These are phyloP conservation scores for Coniochaeta ligniaria DNA, from an alignment of 2,329 filamentous ascomycete species.

Conservation along the genomic window DNA sequence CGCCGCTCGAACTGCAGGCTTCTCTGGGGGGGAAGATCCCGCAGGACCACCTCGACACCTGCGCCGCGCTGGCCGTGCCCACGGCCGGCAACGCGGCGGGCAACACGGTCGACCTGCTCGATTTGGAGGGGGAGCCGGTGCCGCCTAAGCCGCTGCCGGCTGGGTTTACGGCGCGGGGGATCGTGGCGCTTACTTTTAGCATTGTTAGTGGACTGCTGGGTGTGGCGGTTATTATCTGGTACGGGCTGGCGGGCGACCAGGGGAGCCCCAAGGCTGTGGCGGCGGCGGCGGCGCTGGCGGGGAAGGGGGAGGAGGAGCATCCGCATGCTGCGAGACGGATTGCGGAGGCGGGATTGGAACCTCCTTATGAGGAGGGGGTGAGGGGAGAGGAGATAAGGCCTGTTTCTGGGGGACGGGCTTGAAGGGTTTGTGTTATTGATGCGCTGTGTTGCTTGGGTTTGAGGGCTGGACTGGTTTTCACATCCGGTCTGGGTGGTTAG, in stretches of 20 bases:
- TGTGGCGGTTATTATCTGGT: slow-evolving; percentile 60
- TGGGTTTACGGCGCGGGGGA: slow-evolving; percentile 63
- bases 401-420: neutral
- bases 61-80: slow-evolving; percentile 26
- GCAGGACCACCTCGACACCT: slow-evolving; percentile 47
- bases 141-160: slow-evolving; percentile 43
- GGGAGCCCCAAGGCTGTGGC: neutral
- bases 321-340: neutral
- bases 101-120: slow-evolving; percentile 13
- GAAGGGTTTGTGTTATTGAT: neutral
- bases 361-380: neutral
- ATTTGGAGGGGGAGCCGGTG: slow-evolving; percentile 17
- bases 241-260: slow-evolving; percentile 38
- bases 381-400: neutral
- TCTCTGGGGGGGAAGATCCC: slow-evolving; percentile 45
- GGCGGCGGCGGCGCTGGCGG: neutral
- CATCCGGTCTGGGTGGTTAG: neutral
- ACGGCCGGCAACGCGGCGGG: slow-evolving; percentile 20
- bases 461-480: neutral
- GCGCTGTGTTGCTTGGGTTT: neutral
- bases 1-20: slow-evolving; percentile 54
- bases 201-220: slow-evolving; percentile 62
- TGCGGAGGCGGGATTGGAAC: neutral
- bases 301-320: neutral
- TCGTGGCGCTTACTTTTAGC: slow-evolving; percentile 69